phyloP scores from a whole-genome alignment of 495 filamentous ascomycete species.

The Cudoniella acicularis region DNA sequence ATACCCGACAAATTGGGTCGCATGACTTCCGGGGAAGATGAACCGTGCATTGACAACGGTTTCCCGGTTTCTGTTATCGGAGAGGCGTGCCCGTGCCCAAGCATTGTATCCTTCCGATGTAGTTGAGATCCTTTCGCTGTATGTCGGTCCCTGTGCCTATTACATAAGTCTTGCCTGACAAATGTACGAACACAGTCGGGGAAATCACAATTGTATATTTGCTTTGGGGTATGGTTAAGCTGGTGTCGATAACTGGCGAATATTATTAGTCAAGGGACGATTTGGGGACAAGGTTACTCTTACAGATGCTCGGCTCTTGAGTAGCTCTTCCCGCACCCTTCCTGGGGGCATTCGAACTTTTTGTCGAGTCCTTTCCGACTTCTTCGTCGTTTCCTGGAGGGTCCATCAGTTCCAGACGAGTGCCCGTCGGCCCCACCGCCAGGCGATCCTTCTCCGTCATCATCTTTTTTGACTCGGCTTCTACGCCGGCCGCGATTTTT shows the following conservation, averaged over 20 bases:
- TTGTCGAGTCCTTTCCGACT: conserved; percentile 88
- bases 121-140: conserved; percentile 94
- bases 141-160: conserved; percentile 90
- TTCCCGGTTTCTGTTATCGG: conserved; percentile 41
- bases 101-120: conserved; percentile 79
- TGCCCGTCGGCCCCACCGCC: conserved; percentile 26
- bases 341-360: conserved; percentile 88
- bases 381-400: conserved; percentile 63
- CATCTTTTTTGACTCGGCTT: conserved; percentile 41
- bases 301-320: conserved; percentile 93
- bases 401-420: conserved; percentile 53
- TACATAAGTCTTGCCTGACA: conserved; percentile 90
- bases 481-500: conserved; percentile 42
- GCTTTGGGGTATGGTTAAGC: conserved; percentile 93
- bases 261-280: not conserved
- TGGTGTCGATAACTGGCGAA: conserved; percentile 73
- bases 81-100: conserved; percentile 56
- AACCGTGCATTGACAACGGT: conserved; percentile 37
- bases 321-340: conserved; percentile 93
- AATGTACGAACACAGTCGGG: conserved; percentile 88
- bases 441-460: conserved; percentile 19
- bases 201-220: conserved; percentile 93
- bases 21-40: conserved; percentile 47
- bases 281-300: conserved; percentile 32
- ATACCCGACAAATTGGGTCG: conserved; percentile 32